phyloP scores from a whole-genome alignment of 2,329 filamentous ascomycete species.

The Taxawa tesnikishii region DNA sequence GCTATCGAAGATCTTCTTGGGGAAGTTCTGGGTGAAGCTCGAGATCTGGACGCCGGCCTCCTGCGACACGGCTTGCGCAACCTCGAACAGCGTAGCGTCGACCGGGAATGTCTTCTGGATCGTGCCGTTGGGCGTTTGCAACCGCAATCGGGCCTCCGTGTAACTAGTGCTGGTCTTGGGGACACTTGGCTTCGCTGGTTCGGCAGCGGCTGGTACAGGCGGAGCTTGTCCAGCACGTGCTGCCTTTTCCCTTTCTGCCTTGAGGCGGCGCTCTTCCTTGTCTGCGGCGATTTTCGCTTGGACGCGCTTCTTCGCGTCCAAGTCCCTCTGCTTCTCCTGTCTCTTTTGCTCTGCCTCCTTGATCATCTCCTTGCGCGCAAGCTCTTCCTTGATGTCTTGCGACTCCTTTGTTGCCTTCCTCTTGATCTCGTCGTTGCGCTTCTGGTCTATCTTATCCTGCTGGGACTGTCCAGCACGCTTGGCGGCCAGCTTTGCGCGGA shows the following conservation, averaged over 20 bases:
- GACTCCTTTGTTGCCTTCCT: constrained; percentile 81
- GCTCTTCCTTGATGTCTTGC: constrained; percentile 81
- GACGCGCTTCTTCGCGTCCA: constrained; percentile 77
- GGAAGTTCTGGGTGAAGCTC: constrained; percentile 78
- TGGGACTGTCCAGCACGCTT: constrained; percentile 59
- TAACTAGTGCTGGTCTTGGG: constrained; percentile 59
- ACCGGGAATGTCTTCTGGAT: constrained; percentile 80
- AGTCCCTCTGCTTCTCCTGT: constrained; percentile 74
- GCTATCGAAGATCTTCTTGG: constrained; percentile 61
- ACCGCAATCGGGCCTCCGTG: constrained; percentile 66
- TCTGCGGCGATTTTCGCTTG: constrained; percentile 91
- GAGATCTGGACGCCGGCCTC: constrained; percentile 60
- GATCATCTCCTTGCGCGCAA: constrained; percentile 77
- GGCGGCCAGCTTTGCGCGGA: constrained; percentile 57
- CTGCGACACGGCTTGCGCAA: constrained; percentile 61
- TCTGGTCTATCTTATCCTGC: constrained; percentile 68
- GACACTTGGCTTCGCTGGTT: constrained; percentile 34
- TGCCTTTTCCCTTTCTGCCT: constrained; percentile 76
- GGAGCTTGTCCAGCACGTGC: constrained; percentile 18
- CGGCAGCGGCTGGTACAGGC: constrained; percentile 29
- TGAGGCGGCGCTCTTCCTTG: constrained; percentile 76
- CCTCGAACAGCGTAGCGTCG: constrained; percentile 85
- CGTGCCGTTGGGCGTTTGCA: constrained; percentile 66
- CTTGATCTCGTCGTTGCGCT: constrained; percentile 74
- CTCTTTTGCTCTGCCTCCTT: constrained; percentile 82